Percentiles rank a stretch among this genome's conserved stretches.
Conservation (phyloP, 441 rosid species). For the Gossypium armourianum region DNA sequence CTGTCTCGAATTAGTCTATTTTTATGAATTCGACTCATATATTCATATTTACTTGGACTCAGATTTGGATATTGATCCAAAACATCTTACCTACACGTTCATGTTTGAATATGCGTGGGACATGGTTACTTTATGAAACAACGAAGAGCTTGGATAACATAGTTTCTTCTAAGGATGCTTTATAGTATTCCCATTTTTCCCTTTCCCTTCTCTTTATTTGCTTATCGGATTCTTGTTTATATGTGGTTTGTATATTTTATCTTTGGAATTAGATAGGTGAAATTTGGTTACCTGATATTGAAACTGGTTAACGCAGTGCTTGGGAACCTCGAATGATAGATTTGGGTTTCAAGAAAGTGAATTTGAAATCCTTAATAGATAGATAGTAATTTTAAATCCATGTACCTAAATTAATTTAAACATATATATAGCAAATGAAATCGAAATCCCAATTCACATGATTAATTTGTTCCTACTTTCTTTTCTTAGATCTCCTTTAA, state of each 20-base stretch:
- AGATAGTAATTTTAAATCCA: neutral
- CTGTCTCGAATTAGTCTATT: neutral
- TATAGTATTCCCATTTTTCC: neutral
- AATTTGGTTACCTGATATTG: too few species aligned
- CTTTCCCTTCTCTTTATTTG: neutral
- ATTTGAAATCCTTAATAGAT: too few species aligned
- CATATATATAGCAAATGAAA: too few species aligned
- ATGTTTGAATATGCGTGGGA: neutral
- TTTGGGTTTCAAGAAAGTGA: too few species aligned
- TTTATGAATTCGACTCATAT: neutral
- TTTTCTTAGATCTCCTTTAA: neutral
- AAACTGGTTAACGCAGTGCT: neutral
- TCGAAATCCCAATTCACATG: too few species aligned
- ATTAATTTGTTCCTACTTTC: neutral
- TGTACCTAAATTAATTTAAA: neutral
- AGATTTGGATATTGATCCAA: neutral
- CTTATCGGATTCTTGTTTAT: neutral
- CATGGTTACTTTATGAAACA: neutral
- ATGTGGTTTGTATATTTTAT: neutral
- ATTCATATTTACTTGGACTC: neutral
- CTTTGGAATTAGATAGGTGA: too few species aligned
- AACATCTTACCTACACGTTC: neutral
- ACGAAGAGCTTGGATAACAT: neutral
- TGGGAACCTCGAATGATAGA: too few species aligned
- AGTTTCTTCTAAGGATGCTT: neutral